A percentile compares a stretch with the other conserved stretches of the same genome.
phyloP scores from a whole-genome alignment of 2,329 filamentous ascomycete genomes.

The Ustilaginoidea virens region DNA sequence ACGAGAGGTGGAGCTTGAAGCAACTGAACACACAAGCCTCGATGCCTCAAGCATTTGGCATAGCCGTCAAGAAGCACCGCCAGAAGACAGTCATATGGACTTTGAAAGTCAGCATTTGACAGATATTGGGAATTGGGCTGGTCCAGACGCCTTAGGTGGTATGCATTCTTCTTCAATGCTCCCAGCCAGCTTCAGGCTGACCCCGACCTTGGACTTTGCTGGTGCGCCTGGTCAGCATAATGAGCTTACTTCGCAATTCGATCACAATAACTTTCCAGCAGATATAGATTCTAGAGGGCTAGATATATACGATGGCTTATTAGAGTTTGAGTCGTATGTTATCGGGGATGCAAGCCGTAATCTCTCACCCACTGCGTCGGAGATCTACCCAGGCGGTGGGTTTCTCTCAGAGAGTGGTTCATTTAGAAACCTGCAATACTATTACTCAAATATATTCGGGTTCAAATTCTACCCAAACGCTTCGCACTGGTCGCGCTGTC shows the following conservation, averaged over 20 bases:
- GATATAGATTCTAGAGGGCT: no score
- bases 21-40: background rate
- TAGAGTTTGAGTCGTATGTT: background rate
- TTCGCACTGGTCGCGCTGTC: background rate
- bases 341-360: background rate
- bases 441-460: background rate
- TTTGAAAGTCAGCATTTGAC: background rate
- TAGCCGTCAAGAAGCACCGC: background rate
- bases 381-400: background rate
- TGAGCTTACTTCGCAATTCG: background rate
- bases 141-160: background rate
- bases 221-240: no score
- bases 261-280: background rate
- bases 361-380: background rate
- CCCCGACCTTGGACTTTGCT: no score
- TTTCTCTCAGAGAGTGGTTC: background rate
- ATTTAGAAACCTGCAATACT: background rate
- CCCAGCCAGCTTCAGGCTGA: no score
- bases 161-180: background rate
- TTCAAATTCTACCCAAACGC: background rate
- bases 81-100: background rate
- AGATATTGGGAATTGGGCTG: background rate
- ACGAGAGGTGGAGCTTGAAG: background rate
- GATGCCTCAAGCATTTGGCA: background rate
- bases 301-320: background rate